Evolutionary conservation across 805 yeast species (phyloP), one percentile per base, ranked within the genome.

Genomic region (Yueomyces sp.): DNA sequence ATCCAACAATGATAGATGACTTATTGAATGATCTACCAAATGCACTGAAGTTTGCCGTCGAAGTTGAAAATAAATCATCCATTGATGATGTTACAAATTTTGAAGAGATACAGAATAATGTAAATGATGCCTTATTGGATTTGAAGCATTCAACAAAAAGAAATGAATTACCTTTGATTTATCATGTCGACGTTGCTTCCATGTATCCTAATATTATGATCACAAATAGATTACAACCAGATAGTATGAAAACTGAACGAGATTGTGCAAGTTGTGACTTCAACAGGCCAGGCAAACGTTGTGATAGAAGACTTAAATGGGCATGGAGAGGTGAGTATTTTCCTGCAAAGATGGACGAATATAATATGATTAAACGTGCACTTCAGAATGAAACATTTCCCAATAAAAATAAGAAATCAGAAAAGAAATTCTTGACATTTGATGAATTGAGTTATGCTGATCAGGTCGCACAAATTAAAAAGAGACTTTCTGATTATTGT

Each of bases 121-220:
- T 94, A 45, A 70, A 69, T 38, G 51, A 56, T 0, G 67, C 70
- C 51, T 66, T 92, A 11, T 46, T 71, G n/a, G 83, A 71, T 2
- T 63, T 92, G 42, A 78, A 75, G 47, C 59, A 67, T 1, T 70
- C 71, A 36, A 88, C 90, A 1, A 69, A 69, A 36, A 69, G 96
- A 51, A 59, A 61, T 9, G 97, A 92, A 54, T 67, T 68, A 8
- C 99, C 99, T 0, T 67, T 85, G 40, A 92, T 92, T 49, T 92
- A 94, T 55, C 99, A 92, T 57, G 95, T 94, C 36, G 99, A 92
- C 68, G 99, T 92, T 42, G 96, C 99, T 1, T 92, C 98, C 1
- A 92, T 92, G 99, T 92, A 92, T 57, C 99, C 99, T 4, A 92
- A 92, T 57, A 92, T 92, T 59, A 92, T 92, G 97, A 86, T 95